Base-by-base conservation (phyloP, 345 rosid genomes). In the Bruguiera sexangula region DNA sequence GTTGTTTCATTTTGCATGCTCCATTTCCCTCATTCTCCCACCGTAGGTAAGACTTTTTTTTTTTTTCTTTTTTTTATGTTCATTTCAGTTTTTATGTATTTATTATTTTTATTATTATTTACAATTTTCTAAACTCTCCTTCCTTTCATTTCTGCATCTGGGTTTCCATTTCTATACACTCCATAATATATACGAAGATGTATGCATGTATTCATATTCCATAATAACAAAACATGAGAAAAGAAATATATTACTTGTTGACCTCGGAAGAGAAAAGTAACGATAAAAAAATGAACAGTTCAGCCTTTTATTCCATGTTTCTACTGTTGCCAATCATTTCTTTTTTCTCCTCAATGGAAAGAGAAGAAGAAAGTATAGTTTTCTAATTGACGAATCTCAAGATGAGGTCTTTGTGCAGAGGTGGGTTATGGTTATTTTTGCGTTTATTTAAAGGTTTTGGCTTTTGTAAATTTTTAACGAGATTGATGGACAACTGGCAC, bases 351-450 rank as follows among this genome's bases (percentile, higher is more conserved):
- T 57, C 81, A 77, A 79, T 82, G 85, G 71, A 65, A 73, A 54
- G 58, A 54, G 76, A 62, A 69, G 56, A 63, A 68, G 75, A 50
- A 50, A 72, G 5, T 0, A 4, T 70, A 66, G 72, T 74, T 74
- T 67, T 68, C 81, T 80, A 85, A 82, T 43, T 43, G 50, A 43
- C 18, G 15, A 58, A 75, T 79, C 74, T 74, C 78, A 66, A 71
- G 75, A 43, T 43, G 78, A 76, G 79, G 76, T 75, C 30, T 59
- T 70, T 54, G 64, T 1, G 19, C 13, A 34, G 78, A 78, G 82
- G 82, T 75, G 67, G 59, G 75, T 65, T 66, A 46, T 79, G 59
- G 36, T 13, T 53, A 20, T 7, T 66, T 62, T 8, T 3, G 50
- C 29, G 29, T 29, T 30, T 52, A 20, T 11, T 56, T 56, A n/a